Evolutionary conservation across 1,284 basidiomycete species (phyloP).

Genomic region (Apiotrichum montevideense): DNA sequence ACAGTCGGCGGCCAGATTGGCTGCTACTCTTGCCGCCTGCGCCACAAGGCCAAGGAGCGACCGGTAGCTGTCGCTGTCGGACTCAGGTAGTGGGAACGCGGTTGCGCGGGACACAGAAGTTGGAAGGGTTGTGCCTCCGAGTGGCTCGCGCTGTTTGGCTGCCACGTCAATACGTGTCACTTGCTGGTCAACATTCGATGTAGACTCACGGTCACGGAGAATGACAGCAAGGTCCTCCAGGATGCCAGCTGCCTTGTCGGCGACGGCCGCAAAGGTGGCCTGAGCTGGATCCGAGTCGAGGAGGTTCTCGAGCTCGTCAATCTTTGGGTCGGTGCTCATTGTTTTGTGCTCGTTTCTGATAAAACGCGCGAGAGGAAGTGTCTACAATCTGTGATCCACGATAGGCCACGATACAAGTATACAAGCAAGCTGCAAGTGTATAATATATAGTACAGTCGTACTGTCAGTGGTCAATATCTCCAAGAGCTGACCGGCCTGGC

Average conservation of each 20-base stretch:
- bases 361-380: background rate
- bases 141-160: conserved; percentile 4
- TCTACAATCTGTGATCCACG: too few relatives aligned
- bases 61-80: background rate
- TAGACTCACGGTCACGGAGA: conserved; percentile 21
- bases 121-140: conserved; percentile 8
- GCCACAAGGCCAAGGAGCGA: conserved; percentile 3
- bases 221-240: conserved; percentile 16
- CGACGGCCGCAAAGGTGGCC: background rate
- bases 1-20: conserved; percentile 34
- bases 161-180: background rate
- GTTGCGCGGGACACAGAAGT: background rate
- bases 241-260: background rate
- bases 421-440: too few relatives aligned
- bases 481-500: too few relatives aligned
- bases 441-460: too few relatives aligned
- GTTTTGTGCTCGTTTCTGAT: background rate
- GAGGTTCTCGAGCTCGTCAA: conserved; percentile 9
- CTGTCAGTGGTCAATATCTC: too few relatives aligned
- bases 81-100: background rate
- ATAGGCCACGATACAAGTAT: too few relatives aligned
- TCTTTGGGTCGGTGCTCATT: conserved; percentile 1
- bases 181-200: too few relatives aligned
- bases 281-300: background rate
- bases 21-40: conserved; percentile 34